These are phyloP conservation scores for Ilyonectria robusta DNA, from an alignment of 2,329 filamentous ascomycete species.

Conservation along the genomic window DNA sequence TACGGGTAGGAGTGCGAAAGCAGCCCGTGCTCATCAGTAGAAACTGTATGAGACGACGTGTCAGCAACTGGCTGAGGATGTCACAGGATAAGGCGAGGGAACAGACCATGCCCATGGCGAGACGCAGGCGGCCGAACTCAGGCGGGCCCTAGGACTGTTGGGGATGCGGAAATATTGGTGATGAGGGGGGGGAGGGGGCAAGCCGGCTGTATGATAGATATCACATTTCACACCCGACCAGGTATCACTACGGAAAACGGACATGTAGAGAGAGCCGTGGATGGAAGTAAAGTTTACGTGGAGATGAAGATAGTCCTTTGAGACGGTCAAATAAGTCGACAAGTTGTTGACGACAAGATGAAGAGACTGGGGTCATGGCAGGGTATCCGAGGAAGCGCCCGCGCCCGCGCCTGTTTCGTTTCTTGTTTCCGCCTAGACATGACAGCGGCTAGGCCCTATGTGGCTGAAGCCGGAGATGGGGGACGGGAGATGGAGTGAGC, in stretches of 20 bases:
- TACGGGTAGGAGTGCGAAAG: constrained; percentile 20
- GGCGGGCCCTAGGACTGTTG: constrained; percentile 32
- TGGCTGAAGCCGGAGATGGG: constrained; percentile 14
- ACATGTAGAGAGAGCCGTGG: constrained; percentile 18
- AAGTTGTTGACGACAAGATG: constrained; percentile 4
- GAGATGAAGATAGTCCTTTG: background rate
- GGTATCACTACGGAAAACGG: constrained; percentile 21
- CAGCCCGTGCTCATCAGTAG: constrained; percentile 28
- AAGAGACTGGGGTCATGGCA: constrained; percentile 35
- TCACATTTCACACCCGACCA: constrained; percentile 40
- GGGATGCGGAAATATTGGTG: constrained; percentile 11
- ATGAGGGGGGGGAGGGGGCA: constrained; percentile 5
- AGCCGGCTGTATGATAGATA: constrained; percentile 36
- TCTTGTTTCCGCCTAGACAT: constrained; percentile 43
- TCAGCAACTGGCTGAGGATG: constrained; percentile 35
- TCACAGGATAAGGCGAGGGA: constrained; percentile 37
- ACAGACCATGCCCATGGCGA: constrained; percentile 24
- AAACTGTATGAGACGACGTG: constrained; percentile 37
- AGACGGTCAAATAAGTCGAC: background rate
- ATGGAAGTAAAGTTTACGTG: background rate
- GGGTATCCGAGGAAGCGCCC: constrained; percentile 42
- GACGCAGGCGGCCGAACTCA: constrained; percentile 25
- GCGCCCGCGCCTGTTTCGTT: constrained; percentile 49
- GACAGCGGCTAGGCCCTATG: constrained; percentile 43
- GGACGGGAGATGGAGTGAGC: constrained; percentile 13